Conservation (phyloP, 164 flowering plant species). For the Amborella trichopoda region DNA sequence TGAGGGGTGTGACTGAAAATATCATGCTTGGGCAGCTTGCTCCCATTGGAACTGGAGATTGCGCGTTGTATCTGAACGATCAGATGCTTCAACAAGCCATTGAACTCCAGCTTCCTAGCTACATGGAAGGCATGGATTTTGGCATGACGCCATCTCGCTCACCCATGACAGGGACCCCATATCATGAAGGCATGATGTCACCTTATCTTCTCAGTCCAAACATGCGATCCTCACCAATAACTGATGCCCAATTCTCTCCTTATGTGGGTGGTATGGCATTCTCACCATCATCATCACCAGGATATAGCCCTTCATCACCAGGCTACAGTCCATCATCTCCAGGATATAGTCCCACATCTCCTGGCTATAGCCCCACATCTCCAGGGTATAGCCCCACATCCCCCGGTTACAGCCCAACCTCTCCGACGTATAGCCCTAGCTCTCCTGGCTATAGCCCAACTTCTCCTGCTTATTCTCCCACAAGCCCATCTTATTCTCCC, state of each 20-base stretch:
- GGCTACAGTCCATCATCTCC: slow-evolving; percentile 92
- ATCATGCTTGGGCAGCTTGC: slow-evolving; percentile 98
- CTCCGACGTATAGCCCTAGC: slow-evolving; percentile 84
- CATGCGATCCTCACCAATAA: slow-evolving; percentile 55
- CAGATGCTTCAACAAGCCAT: slow-evolving; percentile 93
- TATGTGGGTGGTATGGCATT: slow-evolving; percentile 88
- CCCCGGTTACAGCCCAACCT: slow-evolving; percentile 83
- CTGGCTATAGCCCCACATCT: slow-evolving; percentile 89
- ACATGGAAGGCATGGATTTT: slow-evolving; percentile 85
- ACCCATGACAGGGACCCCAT: slow-evolving; percentile 76
- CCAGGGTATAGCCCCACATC: slow-evolving; percentile 91
- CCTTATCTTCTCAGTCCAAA: slow-evolving; percentile 85
- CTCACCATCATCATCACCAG: slow-evolving; percentile 85
- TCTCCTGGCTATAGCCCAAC: slow-evolving; percentile 91
- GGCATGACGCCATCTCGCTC: slow-evolving; percentile 93
- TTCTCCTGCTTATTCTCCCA: slow-evolving; percentile 82
- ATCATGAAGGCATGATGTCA: slow-evolving; percentile 91
- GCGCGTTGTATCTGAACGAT: slow-evolving; percentile 79
- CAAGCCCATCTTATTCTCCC: slow-evolving; percentile 77
- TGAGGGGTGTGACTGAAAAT: slow-evolving; percentile 92
- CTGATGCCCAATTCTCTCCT: slow-evolving; percentile 91
- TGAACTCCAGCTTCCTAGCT: slow-evolving; percentile 92
- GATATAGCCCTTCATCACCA: slow-evolving; percentile 92
- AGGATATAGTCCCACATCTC: slow-evolving; percentile 90
- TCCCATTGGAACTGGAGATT: slow-evolving; percentile 93